Evolutionary conservation across 2,329 filamentous ascomycete genomes (phyloP), one percentile per base, ranked within the genome.

Genomic region (Botrytis byssoidea): DNA sequence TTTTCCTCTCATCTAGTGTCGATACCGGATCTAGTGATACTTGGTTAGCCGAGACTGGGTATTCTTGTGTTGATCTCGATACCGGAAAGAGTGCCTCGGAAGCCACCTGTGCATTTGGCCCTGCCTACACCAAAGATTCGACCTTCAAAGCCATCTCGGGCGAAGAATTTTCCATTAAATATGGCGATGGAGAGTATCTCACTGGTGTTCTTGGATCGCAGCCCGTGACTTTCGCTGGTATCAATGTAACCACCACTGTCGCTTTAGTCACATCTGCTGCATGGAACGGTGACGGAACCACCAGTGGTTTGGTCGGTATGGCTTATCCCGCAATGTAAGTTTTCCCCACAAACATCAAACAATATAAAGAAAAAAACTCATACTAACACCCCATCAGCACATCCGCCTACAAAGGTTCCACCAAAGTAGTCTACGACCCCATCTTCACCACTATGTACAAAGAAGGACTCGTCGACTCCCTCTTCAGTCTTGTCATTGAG

Each of bases 271-370:
- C 84, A 59, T 75, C 79, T 55, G 82, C 85, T 0, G 82, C 81
- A 25, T 85, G 83, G 81, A 78, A 81, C 9, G 85, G 85, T 32
- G 84, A 87, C 72, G 81, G 81, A 2, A 78, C 83, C 35, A 84
- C 84, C 1, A 84, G 83, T 29, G 87, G 87, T 3, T 79, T 88
- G 8, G 76, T 88, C 4, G 87, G 87, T 1, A 81, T 89, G 16
- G 85, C 83, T 1, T 88, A 86, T 76, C 83, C 84, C 16, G 80
- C 82, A 35, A 76, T 88, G 74, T 77, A 73, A 63, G 75, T 5
- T 29, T 20, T 16, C 32, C 18, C n/a, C 44, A 3, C 3, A 42
- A 20, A 40, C 25, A 55, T 35, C 32, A 4, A 40, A 8, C 40
- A 20, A 60, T 18, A 51, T 8, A 25, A 51, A 40, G 6, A 2